Evolutionary conservation across 257 asterid species (phyloP).

Genomic region (Solanum ossicruentum): DNA sequence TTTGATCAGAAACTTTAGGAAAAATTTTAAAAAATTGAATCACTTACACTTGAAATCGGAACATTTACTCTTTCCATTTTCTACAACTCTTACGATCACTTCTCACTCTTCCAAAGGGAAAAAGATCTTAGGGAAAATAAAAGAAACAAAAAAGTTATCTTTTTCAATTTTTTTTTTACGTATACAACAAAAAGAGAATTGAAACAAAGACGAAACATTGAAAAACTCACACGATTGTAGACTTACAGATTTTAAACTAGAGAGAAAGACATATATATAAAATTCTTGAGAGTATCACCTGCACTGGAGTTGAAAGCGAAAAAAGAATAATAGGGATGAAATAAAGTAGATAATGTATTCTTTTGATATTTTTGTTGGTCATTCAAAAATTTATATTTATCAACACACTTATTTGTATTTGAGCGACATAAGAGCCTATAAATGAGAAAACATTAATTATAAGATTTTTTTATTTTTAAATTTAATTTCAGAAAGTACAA

Average conservation of each 20-base stretch:
- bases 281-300: not conserved
- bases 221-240: not conserved
- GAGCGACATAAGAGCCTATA: not conserved
- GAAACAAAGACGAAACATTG: not conserved
- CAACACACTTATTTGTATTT: too few species aligned
- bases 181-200: not conserved
- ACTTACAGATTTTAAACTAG: too few species aligned
- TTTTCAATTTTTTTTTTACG: not conserved
- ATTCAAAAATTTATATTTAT: not conserved
- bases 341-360: not conserved
- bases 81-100: slow-evolving; percentile 12
- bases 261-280: too few species aligned
- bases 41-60: slow-evolving; percentile 3
- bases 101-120: not conserved
- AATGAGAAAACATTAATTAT: not conserved
- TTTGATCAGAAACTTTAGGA: too few species aligned
- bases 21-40: too few species aligned
- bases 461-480: too few species aligned
- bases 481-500: too few species aligned
- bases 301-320: not conserved
- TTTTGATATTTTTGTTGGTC: not conserved
- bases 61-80: slow-evolving; percentile 23
- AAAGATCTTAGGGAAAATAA: not conserved
- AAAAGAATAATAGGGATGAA: not conserved
- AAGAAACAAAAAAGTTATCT: not conserved